phyloP scores from a whole-genome alignment of 768 basidiomycete species.

The Calocybe gangraenosa region DNA sequence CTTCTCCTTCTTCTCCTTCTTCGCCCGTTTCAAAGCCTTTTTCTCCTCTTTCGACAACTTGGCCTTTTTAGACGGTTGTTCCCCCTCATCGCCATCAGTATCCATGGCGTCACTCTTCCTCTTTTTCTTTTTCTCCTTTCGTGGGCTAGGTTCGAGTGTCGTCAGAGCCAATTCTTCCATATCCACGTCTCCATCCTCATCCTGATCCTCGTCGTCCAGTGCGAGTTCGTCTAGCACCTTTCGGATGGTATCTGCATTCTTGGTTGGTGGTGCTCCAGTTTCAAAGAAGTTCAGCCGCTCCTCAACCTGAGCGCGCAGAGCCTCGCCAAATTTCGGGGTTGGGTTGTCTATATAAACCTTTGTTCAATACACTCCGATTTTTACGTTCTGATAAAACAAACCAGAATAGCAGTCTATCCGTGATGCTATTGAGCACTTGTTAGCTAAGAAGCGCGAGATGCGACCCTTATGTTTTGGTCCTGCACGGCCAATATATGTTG shows the following conservation, averaged over 20 bases:
- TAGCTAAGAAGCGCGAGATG: conserved; percentile 97
- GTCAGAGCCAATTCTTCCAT: conserved; percentile 53
- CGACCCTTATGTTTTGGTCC: conserved; percentile 94
- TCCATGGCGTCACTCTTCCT: conserved; percentile 66
- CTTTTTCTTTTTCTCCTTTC: conserved; percentile 68
- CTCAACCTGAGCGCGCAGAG: conserved; percentile 89
- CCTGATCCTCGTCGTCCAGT: conserved; percentile 54
- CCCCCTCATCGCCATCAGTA: conserved; percentile 51
- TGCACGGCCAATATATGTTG: conserved; percentile 93
- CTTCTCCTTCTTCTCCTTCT: conserved; percentile 70
- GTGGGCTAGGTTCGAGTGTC: conserved; percentile 50
- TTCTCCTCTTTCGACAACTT: conserved; percentile 84
- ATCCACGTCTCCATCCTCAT: conserved; percentile 32
- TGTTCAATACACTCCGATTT: background rate
- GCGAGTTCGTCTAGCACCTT: conserved; percentile 81
- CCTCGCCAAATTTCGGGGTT: conserved; percentile 92
- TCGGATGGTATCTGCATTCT: conserved; percentile 89
- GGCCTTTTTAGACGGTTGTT: conserved; percentile 59
- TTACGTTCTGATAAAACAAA: conserved; percentile 23
- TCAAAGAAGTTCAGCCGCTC: conserved; percentile 95
- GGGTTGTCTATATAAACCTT: conserved; percentile 58
- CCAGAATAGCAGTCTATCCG: conserved; percentile 94
- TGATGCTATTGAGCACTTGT: conserved; percentile 97
- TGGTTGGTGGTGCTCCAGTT: conserved; percentile 81
- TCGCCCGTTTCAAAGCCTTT: conserved; percentile 53